A percentile compares a stretch with the other conserved stretches of the same genome.
Evolutionary conservation across 371 early-diverging fungal genomes (phyloP).

Genomic region (Mucor irregularis): DNA sequence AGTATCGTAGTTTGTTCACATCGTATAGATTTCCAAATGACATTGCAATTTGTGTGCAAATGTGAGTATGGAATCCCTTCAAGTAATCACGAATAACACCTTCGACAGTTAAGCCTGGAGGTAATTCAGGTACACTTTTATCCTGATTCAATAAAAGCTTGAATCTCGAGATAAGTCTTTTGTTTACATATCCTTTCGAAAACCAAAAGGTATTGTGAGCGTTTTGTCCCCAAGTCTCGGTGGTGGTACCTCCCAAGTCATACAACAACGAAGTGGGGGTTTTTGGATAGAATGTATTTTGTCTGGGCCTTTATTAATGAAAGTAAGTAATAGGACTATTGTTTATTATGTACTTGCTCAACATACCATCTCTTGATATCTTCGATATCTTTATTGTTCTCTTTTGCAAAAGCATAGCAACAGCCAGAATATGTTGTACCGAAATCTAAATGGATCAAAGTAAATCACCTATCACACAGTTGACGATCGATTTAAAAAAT

Average conservation of each 20-base stretch:
- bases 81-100: constrained; percentile 45
- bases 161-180: constrained; percentile 41
- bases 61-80: constrained; percentile 41
- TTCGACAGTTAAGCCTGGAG: constrained; percentile 32
- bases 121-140: constrained; percentile 26
- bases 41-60: constrained; percentile 38
- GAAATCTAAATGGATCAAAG: constrained; percentile 60
- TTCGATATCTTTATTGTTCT: constrained; percentile 44
- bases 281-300: constrained; percentile 47
- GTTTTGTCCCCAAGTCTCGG: constrained; percentile 49
- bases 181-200: constrained; percentile 32
- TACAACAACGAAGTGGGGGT: constrained; percentile 47
- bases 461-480: neutral
- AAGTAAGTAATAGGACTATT: neutral
- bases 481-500: neutral
- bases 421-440: constrained; percentile 59
- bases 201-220: constrained; percentile 33
- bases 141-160: constrained; percentile 48
- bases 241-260: constrained; percentile 37
- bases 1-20: constrained; percentile 45
- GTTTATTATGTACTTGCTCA: neutral
- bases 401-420: constrained; percentile 47
- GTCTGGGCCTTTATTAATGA: constrained; percentile 36
- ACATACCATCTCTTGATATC: constrained; percentile 48
- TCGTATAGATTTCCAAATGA: constrained; percentile 45